A percentile compares a stretch with the other conserved stretches of the same genome.
These are phyloP conservation scores for Acanthamoeba lenticulata DNA, from an alignment of 208 protist genomes.

Conservation along the genomic window DNA sequence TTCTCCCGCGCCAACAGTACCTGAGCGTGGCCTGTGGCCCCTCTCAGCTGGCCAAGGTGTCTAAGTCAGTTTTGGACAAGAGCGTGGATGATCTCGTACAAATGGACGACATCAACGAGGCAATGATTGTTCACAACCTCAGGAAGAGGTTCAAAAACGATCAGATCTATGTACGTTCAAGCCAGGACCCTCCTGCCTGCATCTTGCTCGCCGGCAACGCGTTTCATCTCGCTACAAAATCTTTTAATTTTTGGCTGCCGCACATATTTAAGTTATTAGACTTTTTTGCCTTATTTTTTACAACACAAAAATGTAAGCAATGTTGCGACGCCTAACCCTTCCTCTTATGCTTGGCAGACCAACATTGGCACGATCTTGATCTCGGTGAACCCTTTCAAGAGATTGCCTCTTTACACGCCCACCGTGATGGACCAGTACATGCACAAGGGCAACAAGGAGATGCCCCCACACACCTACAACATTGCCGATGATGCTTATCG, in stretches of 20 bases:
- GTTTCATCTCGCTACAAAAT: too few relatives aligned
- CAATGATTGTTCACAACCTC: conserved; percentile 84
- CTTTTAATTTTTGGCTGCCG: not conserved
- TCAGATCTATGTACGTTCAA: conserved; percentile 81
- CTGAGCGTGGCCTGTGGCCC: conserved; percentile 3
- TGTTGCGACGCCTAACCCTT: not conserved
- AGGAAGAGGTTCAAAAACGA: conserved; percentile 73
- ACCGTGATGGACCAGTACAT: conserved; percentile 81
- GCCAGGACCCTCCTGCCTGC: too few relatives aligned
- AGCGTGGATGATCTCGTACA: conserved; percentile 82
- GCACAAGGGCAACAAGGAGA: conserved; percentile 76
- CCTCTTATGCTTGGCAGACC: conserved; percentile 71
- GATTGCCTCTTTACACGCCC: conserved; percentile 79
- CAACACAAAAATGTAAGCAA: not conserved
- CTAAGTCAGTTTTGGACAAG: not conserved
- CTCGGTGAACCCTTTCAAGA: conserved; percentile 82
- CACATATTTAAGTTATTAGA: too few relatives aligned
- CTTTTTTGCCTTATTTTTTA: not conserved
- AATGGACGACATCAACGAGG: conserved; percentile 84
- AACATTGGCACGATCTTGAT: conserved; percentile 84
- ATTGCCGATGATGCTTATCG: conserved; percentile 79
- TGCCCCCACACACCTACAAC: conserved; percentile 81
- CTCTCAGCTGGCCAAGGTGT: conserved; percentile 75
- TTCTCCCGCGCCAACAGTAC: not conserved
- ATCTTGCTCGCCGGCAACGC: too few relatives aligned